Evolutionary conservation across 495 filamentous ascomycete species (phyloP), one percentile per base, ranked within the genome.

Genomic region (Aspergillus conjunctus): DNA sequence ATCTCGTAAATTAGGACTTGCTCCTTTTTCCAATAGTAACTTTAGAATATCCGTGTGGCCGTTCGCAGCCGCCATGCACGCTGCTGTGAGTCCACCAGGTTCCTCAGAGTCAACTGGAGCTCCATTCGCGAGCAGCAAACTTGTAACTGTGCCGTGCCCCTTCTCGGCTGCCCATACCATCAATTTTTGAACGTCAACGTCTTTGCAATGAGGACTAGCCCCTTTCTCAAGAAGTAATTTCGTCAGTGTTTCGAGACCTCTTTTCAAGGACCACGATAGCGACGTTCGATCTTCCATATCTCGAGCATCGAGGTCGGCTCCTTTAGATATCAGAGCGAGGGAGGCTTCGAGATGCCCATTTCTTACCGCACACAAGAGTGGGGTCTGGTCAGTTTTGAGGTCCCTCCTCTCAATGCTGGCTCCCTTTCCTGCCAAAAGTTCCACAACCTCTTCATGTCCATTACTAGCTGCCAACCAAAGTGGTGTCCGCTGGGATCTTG

Each of bases 151-250:
- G 7, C 7, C 56, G 18, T 50, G 48, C 7, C 56, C 56, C 21
- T 32, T 9, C 46, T 22, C 18, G 31, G 56, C 46, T 41, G 56
- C 56, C 49, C 46, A 52, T 12, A 43, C 30, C 18, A 59, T 20
- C 32, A 44, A 30, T 41, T 33, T 52, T 17, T 30, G 46, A 2
- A 17, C 32, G 33, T 31, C 3, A 10, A 8, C 14, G 12, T 51
- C 49, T 3, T 32, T 17, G 7, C 20, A 43, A 11, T 58, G n/a
- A 11, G 33, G 8, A 11, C 41, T 21, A n/a, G 20, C 33, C 4
- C 20, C 33, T 7, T 58, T 41, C 1, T 41, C 45, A 43, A 58
- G 41, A 9, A 45, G 15, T 8, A 45, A 15, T 15, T 45, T 45
- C 6, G n/a, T 45, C 15, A 17, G 5, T 17, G 41, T 15, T 5